Evolutionary conservation across 441 rosid species (phyloP).

Genomic region (Mallotus japonicus): DNA sequence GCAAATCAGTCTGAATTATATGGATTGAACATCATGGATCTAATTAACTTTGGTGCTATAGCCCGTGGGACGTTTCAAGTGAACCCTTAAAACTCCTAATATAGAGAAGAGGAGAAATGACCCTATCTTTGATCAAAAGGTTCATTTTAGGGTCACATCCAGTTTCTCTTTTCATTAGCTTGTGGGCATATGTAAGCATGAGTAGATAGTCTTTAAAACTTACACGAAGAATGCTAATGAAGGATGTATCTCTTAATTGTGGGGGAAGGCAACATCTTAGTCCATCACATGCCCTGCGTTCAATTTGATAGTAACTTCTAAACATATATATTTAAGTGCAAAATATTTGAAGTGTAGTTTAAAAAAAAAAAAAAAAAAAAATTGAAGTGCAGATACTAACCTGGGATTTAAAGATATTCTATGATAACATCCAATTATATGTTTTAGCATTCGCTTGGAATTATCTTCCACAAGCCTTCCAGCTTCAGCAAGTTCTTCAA

Average conservation of each 20-base stretch:
- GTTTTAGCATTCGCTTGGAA: slow-evolving; percentile 68
- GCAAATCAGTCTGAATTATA: background rate
- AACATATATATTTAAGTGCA: background rate
- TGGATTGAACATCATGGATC: background rate
- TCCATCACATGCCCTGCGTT: slow-evolving; percentile 72
- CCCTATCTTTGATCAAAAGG: too few species aligned
- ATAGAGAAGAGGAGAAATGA: background rate
- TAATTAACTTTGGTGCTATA: background rate
- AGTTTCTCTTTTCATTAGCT: too few species aligned
- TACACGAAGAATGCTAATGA: slow-evolving; percentile 64
- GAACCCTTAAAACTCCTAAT: background rate
- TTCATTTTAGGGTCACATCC: too few species aligned
- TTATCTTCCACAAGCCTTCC: slow-evolving; percentile 66
- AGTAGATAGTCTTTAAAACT: slow-evolving; percentile 26
- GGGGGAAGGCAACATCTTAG: slow-evolving; percentile 63
- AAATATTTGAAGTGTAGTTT: background rate
- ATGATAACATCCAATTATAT: slow-evolving; percentile 80
- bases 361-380: too few species aligned
- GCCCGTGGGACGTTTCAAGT: background rate
- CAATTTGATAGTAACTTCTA: background rate
- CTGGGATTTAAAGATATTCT: slow-evolving; percentile 75
- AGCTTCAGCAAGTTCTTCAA: slow-evolving; percentile 23
- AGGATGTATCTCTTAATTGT: slow-evolving; percentile 60
- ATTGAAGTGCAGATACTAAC: slow-evolving; percentile 28
- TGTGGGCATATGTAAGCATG: background rate